These are phyloP conservation scores for Leccinellum luteum DNA, from an alignment of 768 basidiomycete species.

Conservation along the genomic window DNA sequence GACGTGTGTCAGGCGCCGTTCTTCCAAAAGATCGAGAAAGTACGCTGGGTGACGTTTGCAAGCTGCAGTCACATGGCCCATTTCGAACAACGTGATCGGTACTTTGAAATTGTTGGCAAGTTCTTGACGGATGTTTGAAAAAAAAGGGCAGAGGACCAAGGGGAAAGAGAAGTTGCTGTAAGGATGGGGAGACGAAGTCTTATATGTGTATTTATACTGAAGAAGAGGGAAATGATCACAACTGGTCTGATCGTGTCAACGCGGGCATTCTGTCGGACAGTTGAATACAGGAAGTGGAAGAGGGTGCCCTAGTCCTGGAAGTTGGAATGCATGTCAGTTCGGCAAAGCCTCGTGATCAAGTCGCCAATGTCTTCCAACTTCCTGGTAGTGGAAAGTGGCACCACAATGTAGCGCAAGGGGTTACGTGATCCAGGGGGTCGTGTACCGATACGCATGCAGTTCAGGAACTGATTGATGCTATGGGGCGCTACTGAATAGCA, in stretches of 20 bases:
- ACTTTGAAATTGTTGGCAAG: conserved; percentile 16
- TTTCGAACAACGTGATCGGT: conserved; percentile 17
- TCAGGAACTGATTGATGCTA: background rate
- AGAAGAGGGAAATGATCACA: background rate
- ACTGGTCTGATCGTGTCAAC: too few relatives aligned
- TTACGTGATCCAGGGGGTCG: too few relatives aligned
- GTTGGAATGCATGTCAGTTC: too few relatives aligned
- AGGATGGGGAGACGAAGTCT: background rate
- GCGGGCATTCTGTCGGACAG: too few relatives aligned
- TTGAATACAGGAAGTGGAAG: too few relatives aligned
- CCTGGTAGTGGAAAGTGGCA: background rate
- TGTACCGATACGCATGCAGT: background rate
- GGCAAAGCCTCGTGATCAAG: too few relatives aligned
- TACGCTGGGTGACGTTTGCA: conserved; percentile 37
- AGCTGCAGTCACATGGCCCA: conserved; percentile 18
- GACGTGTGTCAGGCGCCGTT: conserved; percentile 35
- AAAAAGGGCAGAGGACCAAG: background rate
- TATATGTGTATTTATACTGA: background rate
- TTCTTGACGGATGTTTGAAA: conserved; percentile 10
- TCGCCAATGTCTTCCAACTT: too few relatives aligned
- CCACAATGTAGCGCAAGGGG: background rate
- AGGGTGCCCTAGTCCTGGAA: too few relatives aligned
- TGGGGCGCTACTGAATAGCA: background rate
- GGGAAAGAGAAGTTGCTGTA: background rate
- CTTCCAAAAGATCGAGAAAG: conserved; percentile 30